Evolutionary conservation across 768 basidiomycete species (phyloP), one percentile per base, ranked within the genome.

Genomic region (Pleurotus cornucopiae): DNA sequence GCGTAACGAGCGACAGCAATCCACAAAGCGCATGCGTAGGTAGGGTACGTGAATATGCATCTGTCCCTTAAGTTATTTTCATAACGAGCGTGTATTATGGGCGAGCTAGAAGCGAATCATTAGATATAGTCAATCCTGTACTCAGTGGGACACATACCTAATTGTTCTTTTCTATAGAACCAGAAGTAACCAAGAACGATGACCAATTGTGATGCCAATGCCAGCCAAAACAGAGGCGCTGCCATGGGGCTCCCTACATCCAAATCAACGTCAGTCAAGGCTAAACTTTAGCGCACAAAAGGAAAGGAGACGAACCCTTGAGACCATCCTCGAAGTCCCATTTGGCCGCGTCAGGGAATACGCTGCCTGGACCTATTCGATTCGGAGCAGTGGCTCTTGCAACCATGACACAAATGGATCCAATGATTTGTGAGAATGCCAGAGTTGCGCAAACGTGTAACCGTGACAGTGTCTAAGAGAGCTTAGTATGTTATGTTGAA

Each of bases 81-180:
- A 52, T 20, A 34, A 26, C 1, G 39, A 47, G 41, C 16, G 54
- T 47, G 54, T 47, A 49, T 58, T 40, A 59, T 41, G 58, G 58
- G 16, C 58, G 58, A 37, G 58, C 58, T 59, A 38, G 11, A 20
- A 16, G 25, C 16, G 11, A 9, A 25, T 48, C 26, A 49, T 39
- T 40, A 16, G 21, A 34, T 25, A 4, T 2, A 44, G 23, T 26
- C n/a, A 6, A 6, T 13, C 16, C 37, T 21, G 16, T 12, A 20
- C 4, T 14, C 18, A 14, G 47, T 25, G 43, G n/a, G 25, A n/a
- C 14, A 77, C 88, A 52, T 67, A 89, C 89, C 71, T 58, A 96
- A 82, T 69, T 96, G 94, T 72, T 96, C 94, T 74, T 92, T 94
- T 70, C 94, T 85, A 73, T 95, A 96, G 83, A 96, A 95, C 91